A percentile compares a stretch with the other conserved stretches of the same genome.
phyloP scores from a whole-genome alignment of 257 asterid species.

The Solanum appendiculatum region DNA sequence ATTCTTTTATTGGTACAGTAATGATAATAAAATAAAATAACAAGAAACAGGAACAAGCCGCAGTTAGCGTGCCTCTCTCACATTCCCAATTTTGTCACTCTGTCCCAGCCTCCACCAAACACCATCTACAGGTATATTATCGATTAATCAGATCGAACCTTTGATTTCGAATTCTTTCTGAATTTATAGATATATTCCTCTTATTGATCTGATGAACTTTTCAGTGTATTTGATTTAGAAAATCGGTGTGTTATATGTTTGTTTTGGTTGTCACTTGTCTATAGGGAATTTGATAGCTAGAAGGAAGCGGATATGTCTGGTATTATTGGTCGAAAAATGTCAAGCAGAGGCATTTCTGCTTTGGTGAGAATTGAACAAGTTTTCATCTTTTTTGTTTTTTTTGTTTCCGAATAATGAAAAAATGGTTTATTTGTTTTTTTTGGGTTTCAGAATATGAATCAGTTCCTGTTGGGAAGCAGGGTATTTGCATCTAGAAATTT shows the following conservation, averaged over 20 bases:
- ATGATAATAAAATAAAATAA: neutral
- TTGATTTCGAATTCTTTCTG: too few species aligned
- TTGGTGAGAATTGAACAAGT: constrained; percentile 15
- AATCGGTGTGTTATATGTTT: neutral
- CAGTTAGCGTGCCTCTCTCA: neutral
- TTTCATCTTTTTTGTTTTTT: neutral
- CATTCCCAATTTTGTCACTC: neutral
- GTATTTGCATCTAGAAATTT: constrained; percentile 46
- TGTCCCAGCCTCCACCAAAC: neutral
- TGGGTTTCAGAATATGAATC: neutral
- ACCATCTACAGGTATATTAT: neutral
- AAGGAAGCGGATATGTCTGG: constrained; percentile 39
- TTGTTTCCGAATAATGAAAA: neutral
- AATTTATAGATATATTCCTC: neutral
- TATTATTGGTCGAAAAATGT: constrained; percentile 27
- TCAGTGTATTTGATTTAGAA: neutral
- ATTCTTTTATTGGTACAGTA: neutral
- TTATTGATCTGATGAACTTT: neutral
- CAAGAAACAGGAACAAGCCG: neutral
- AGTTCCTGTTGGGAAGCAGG: constrained; percentile 25
- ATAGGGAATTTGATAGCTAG: neutral
- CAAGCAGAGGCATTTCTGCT: constrained; percentile 31
- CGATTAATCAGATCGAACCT: neutral
- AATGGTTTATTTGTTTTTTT: neutral
- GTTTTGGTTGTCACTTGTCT: neutral